These are phyloP conservation scores for Penicillium italicum DNA, from an alignment of 2,329 filamentous ascomycete species.

Conservation along the genomic window DNA sequence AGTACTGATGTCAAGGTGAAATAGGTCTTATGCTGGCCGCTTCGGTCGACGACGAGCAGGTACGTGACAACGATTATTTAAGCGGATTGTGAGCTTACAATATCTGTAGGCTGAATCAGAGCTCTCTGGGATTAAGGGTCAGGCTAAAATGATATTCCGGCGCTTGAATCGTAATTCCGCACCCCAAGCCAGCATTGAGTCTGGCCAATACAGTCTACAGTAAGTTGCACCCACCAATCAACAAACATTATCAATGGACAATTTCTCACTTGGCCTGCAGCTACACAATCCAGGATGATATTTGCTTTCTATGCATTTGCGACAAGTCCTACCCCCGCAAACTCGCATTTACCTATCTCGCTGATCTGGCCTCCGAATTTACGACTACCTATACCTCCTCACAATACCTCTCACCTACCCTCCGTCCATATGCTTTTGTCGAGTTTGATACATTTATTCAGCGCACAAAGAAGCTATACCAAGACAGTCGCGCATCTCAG, in stretches of 20 bases:
- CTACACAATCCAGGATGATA: conserved; percentile 77
- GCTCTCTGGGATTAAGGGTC: conserved; percentile 81
- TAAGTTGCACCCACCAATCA: conserved; percentile 45
- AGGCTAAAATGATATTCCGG: conserved; percentile 86
- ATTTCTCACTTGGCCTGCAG: conserved; percentile 42
- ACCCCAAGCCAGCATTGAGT: conserved; percentile 87
- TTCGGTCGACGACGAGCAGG: conserved; percentile 86
- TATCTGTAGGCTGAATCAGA: conserved; percentile 60
- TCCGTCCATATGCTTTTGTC: conserved; percentile 93
- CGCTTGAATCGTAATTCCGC: conserved; percentile 85
- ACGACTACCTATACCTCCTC: conserved; percentile 71
- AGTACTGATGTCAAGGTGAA: conserved; percentile 25
- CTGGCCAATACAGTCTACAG: conserved; percentile 79
- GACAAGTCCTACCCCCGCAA: conserved; percentile 94
- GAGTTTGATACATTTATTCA: conserved; percentile 97
- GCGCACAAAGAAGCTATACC: conserved; percentile 88
- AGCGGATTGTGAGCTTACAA: conserved; percentile 1
- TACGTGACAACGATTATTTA: conserved; percentile 34
- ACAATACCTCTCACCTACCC: conserved; percentile 68
- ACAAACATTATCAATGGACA: not conserved
- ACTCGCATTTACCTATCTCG: conserved; percentile 95
- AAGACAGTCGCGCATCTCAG: conserved; percentile 82
- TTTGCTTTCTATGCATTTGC: conserved; percentile 92
- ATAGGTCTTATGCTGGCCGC: conserved; percentile 90
- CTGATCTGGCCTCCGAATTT: conserved; percentile 89